Conservation (phyloP, 2,329 filamentous ascomycete species). For the Hymenoscyphus albidus region DNA sequence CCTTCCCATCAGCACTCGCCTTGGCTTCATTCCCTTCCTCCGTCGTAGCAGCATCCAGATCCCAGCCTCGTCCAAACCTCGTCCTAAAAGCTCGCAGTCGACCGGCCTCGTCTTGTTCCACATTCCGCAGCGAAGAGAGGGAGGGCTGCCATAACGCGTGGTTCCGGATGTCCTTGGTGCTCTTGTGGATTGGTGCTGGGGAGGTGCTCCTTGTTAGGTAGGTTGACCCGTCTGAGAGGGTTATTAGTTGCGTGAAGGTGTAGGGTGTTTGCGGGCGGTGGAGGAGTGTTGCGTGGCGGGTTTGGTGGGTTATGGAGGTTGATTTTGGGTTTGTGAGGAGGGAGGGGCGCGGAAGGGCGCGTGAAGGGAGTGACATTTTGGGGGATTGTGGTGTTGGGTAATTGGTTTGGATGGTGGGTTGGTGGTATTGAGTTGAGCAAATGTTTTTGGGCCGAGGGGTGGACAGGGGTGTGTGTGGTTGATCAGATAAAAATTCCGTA, state of each 20-base stretch:
- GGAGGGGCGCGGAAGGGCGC: conserved; percentile 22
- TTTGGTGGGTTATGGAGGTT: conserved; percentile 13
- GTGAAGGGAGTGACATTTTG: conserved; percentile 18
- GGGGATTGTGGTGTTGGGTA: not conserved
- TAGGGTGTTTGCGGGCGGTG: conserved; percentile 87
- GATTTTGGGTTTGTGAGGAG: conserved; percentile 5
- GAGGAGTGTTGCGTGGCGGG: conserved; percentile 78
- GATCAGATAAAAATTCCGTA: conserved; percentile 3
- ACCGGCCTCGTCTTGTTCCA: conserved; percentile 94
- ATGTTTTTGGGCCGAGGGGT: conserved; percentile 10
- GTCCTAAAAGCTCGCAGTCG: conserved; percentile 80
- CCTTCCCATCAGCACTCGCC: conserved; percentile 16
- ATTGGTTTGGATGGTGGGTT: conserved; percentile 4
- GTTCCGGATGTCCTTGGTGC: conserved; percentile 82
- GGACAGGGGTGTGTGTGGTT: not conserved
- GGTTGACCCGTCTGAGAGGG: conserved; percentile 84
- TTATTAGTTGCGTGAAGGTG: conserved; percentile 93
- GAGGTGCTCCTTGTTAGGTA: conserved; percentile 77
- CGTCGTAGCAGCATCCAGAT: conserved; percentile 46
- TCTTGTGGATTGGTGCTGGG: conserved; percentile 56
- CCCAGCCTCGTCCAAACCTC: conserved; percentile 80
- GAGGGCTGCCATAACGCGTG: conserved; percentile 87
- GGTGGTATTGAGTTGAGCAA: conserved; percentile 6
- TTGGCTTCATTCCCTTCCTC: conserved; percentile 34
- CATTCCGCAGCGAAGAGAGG: conserved; percentile 73